phyloP scores from a whole-genome alignment of 768 basidiomycete species.

The Leccinum boreale region DNA sequence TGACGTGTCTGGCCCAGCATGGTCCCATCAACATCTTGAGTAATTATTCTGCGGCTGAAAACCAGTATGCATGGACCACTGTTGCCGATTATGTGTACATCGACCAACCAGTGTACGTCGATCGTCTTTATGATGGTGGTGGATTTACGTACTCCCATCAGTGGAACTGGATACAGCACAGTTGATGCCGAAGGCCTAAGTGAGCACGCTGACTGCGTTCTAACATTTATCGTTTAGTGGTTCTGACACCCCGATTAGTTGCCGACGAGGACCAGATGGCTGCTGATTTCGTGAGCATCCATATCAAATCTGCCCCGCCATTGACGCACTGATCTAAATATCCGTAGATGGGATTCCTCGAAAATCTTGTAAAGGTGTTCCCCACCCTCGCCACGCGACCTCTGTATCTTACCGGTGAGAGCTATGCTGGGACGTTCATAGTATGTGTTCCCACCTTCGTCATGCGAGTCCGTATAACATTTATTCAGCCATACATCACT shows the following conservation, averaged over 20 bases:
- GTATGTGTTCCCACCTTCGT: constrained; percentile 38
- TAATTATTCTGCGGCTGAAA: constrained; percentile 46
- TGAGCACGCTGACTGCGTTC: constrained; percentile 21
- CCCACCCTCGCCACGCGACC: constrained; percentile 63
- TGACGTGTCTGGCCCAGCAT: constrained; percentile 39
- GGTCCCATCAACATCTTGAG: constrained; percentile 58
- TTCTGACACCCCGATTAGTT: constrained; percentile 33
- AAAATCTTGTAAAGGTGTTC: constrained; percentile 70
- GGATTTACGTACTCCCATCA: constrained; percentile 15
- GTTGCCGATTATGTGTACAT: constrained; percentile 61
- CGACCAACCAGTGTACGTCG: constrained; percentile 59
- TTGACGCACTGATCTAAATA: neutral
- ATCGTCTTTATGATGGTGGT: neutral
- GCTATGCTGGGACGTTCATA: constrained; percentile 70
- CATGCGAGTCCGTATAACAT: neutral
- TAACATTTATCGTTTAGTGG: neutral
- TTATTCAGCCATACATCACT: constrained; percentile 66
- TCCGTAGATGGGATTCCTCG: constrained; percentile 62
- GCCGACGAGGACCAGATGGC: constrained; percentile 62
- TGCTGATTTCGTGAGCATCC: constrained; percentile 37
- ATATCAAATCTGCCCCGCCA: neutral
- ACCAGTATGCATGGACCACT: constrained; percentile 54
- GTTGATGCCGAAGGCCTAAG: constrained; percentile 56
- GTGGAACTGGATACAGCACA: constrained; percentile 64
- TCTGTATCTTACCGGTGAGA: constrained; percentile 68